A percentile compares a stretch with the other conserved stretches of the same genome.
Conservation (phyloP, 2,329 filamentous ascomycete species). For the Fusarium poae region DNA sequence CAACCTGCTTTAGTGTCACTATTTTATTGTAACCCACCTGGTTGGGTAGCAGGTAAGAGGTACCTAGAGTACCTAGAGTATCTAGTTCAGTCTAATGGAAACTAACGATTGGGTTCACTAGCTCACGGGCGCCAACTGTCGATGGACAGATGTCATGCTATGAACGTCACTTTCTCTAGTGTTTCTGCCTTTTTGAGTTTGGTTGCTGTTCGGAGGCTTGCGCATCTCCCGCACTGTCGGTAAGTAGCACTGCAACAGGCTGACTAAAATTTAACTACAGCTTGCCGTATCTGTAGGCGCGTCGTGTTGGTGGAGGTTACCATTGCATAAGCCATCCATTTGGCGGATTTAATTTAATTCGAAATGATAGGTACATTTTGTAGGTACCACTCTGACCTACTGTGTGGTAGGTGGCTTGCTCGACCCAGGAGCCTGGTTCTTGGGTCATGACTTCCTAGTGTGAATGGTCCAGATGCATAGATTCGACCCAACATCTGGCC, state of each 20-base stretch:
- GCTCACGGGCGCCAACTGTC: constrained; percentile 14
- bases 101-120: constrained; percentile 16
- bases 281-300: not conserved
- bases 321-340: not conserved
- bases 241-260: constrained; percentile 2
- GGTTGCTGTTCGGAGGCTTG: constrained; percentile 30
- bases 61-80: too few relatives aligned
- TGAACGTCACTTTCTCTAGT: constrained; percentile 10
- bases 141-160: not conserved
- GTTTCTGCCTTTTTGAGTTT: constrained; percentile 30
- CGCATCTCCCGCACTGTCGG: constrained; percentile 41
- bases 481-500: not conserved
- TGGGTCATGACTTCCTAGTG: constrained; percentile 3
- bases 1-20: too few relatives aligned
- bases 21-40: too few relatives aligned
- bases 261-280: constrained; percentile 22
- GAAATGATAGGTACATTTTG: not conserved
- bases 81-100: not conserved
- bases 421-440: constrained; percentile 28
- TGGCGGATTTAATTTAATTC: not conserved
- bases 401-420: constrained; percentile 22
- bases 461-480: not conserved
- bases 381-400: constrained; percentile 1
- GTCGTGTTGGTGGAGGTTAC: not conserved
- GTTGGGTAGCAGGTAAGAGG: not conserved